Evolutionary conservation across 129 eudicot species (phyloP), one percentile per base, ranked within the genome.

Genomic region (Lactuca sativa): DNA sequence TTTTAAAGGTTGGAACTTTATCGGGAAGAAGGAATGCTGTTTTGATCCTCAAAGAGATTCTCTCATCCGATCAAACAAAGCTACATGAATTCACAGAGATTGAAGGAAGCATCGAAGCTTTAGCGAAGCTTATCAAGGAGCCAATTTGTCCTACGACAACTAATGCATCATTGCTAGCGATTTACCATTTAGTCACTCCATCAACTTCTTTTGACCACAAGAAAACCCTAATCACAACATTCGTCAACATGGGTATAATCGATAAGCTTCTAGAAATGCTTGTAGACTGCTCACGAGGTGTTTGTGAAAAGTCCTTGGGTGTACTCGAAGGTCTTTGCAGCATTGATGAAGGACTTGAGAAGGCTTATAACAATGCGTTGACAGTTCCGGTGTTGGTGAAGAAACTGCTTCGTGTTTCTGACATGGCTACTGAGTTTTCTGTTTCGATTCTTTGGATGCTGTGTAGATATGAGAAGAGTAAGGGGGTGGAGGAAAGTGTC

Each of bases 301-400:
- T 80, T 25, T 79, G 81, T 9, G 91, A 88, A 56, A 82, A 75
- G 69, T 86, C 83, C 2, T 69, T 88, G 5, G 91, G 83, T 1
- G 79, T 85, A 38, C 63, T 88, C 48, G 82, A 85, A 18, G 86
- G 81, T 7, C 71, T 88, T 67, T 88, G 84, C 43, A 68, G 72
- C 55, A 9, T 9, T 17, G 59, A 53, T 1, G 80, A 88, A 63
- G 95, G 95, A 32, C 74, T 84, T 9, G 78, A 75, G 7, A 77
- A 38, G 73, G 91, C 86, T 1, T 77, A 82, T 17, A 48, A 4
- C 0, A 70, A 77, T 30, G 80, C 84, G 2, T 47, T 87, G 32
- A 82, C 87, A 1, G 54, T 84, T 48, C 95, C 89, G 0, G 85
- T 87, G 44, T 17, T 87, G 17, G 89, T 84, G 78, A 87, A 87